These are phyloP conservation scores for cucumber (Cucumis sativus) DNA, from an alignment of 306 rosid genomes.

Conservation along the genomic window DNA sequence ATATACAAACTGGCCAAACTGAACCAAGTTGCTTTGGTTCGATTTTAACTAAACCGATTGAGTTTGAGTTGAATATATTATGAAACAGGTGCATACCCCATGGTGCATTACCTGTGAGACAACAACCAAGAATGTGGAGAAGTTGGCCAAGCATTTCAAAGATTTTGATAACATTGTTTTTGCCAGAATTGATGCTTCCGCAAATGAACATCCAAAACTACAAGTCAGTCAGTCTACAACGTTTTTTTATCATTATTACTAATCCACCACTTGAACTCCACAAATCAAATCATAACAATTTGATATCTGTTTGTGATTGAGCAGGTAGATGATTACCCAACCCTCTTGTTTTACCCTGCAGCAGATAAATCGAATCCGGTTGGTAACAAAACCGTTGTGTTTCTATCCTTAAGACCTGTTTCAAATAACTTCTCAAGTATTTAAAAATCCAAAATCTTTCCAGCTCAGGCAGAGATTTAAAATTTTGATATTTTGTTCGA, in stretches of 20 bases:
- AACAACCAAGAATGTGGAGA: slow-evolving; percentile 69
- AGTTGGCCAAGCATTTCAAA: slow-evolving; percentile 86
- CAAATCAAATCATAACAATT: neutral
- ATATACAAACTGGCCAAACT: too few species aligned
- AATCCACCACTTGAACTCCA: neutral
- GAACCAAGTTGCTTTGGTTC: too few species aligned
- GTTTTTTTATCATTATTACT: neutral
- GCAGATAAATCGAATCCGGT: slow-evolving; percentile 69
- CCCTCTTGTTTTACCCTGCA: slow-evolving; percentile 53
- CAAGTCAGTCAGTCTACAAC: slow-evolving; percentile 30
- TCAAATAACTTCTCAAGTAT: neutral
- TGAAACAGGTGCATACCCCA: slow-evolving; percentile 68
- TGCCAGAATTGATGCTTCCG: slow-evolving; percentile 64
- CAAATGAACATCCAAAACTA: slow-evolving; percentile 79
- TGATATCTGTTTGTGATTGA: neutral
- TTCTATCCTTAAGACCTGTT: neutral
- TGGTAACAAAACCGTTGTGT: neutral
- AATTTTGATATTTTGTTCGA: neutral
- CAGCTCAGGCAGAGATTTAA: too few species aligned
- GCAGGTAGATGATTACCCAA: slow-evolving; percentile 74
- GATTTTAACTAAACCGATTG: too few species aligned
- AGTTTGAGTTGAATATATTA: neutral
- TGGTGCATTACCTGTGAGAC: slow-evolving; percentile 87
- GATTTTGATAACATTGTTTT: slow-evolving; percentile 45
- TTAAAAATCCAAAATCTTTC: too few species aligned